Conservation (phyloP, 768 basidiomycete species). For the Trametopsis cervina region DNA sequence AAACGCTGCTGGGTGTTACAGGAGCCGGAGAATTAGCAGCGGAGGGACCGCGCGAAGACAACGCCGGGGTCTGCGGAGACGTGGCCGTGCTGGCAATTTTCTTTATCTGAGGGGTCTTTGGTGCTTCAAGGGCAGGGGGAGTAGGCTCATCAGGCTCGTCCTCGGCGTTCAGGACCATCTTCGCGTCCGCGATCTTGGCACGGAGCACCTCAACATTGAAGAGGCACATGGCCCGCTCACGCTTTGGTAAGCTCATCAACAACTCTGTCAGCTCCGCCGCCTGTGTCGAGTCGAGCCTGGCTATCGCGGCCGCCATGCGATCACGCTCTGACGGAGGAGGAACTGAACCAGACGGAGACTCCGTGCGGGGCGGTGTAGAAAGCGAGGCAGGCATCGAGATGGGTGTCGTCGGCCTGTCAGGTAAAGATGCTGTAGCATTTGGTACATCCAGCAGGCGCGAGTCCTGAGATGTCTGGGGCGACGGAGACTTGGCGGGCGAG, state of each 20-base stretch:
- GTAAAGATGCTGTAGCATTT: slow-evolving; percentile 70
- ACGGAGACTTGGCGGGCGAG: slow-evolving; percentile 45
- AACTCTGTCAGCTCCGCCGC: slow-evolving; percentile 67
- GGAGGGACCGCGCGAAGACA: slow-evolving; percentile 69
- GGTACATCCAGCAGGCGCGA: slow-evolving; percentile 61
- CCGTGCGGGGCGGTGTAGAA: slow-evolving; percentile 79
- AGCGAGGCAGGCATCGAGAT: slow-evolving; percentile 69
- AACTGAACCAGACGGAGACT: slow-evolving; percentile 61
- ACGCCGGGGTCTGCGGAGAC: slow-evolving; percentile 69
- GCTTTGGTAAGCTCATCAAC: slow-evolving; percentile 80
- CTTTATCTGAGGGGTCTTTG: slow-evolving; percentile 59
- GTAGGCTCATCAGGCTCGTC: slow-evolving; percentile 25
- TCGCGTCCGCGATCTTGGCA: slow-evolving; percentile 75
- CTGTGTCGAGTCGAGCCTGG: slow-evolving; percentile 52
- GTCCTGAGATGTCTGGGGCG: slow-evolving; percentile 59
- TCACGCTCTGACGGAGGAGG: slow-evolving; percentile 69
- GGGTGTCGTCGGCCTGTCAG: slow-evolving; percentile 84
- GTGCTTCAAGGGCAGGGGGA: slow-evolving; percentile 32
- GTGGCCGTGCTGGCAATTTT: slow-evolving; percentile 31
- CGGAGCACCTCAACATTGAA: slow-evolving; percentile 81
- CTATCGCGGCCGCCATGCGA: slow-evolving; percentile 61
- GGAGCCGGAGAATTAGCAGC: slow-evolving; percentile 67
- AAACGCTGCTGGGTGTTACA: slow-evolving; percentile 40
- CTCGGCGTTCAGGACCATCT: slow-evolving; percentile 69
- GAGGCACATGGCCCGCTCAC: slow-evolving; percentile 85